Percentiles rank a stretch among this genome's conserved stretches.
Conservation (phyloP, 1,139 yeast genomes). For the Debaryomyces coudertii region DNA sequence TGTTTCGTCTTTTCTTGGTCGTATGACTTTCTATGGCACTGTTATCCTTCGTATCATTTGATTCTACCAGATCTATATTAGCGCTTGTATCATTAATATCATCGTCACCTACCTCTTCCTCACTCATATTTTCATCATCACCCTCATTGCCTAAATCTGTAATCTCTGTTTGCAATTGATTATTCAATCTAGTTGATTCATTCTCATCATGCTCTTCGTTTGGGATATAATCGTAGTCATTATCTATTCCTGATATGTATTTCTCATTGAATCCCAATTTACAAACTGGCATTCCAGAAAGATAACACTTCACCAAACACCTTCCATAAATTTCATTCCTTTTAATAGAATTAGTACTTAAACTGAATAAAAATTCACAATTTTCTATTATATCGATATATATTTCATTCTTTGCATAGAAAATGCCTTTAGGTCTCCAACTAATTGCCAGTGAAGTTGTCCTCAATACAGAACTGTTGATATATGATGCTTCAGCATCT, state of each 20-base stretch:
- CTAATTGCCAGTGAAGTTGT: constrained; percentile 47
- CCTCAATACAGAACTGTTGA: constrained; percentile 63
- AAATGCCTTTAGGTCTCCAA: constrained; percentile 54
- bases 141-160: constrained; percentile 13
- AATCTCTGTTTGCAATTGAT: constrained; percentile 12
- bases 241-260: constrained; percentile 33
- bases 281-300: constrained; percentile 53
- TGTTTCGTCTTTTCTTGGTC: constrained; percentile 11
- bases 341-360: constrained; percentile 31
- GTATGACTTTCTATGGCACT: background rate
- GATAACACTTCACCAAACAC: constrained; percentile 43
- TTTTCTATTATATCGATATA: constrained; percentile 47
- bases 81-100: background rate
- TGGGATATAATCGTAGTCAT: constrained; percentile 17
- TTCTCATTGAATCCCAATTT: constrained; percentile 47
- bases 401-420: constrained; percentile 50
- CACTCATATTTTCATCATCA: constrained; percentile 3
- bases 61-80: constrained; percentile 16
- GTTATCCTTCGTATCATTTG: background rate
- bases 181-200: constrained; percentile 4
- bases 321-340: constrained; percentile 42
- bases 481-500: constrained; percentile 28
- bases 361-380: constrained; percentile 44
- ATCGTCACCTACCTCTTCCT: background rate
- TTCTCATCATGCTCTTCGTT: constrained; percentile 8